Evolutionary conservation across 345 rosid genomes (phyloP).

Genomic region (Triadica sebifera): DNA sequence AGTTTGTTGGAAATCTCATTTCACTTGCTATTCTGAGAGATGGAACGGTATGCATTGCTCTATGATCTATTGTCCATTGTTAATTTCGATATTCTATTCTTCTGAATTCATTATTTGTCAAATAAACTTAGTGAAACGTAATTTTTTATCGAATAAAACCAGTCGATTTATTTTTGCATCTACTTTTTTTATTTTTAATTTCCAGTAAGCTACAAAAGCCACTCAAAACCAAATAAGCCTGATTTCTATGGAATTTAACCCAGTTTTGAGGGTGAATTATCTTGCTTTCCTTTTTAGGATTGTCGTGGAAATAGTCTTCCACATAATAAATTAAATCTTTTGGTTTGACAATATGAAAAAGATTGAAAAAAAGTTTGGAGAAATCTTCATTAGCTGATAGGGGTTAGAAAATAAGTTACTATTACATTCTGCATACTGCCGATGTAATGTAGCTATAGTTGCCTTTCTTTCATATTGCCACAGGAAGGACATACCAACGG

Average conservation of each 20-base stretch:
- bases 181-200: neutral
- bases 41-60: slow-evolving; percentile 44
- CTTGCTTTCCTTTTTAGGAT: neutral
- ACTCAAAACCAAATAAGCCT: neutral
- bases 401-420: neutral
- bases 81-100: neutral
- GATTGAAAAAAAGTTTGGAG: neutral
- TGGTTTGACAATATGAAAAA: neutral
- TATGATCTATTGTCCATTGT: neutral
- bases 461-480: slow-evolving; percentile 21
- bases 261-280: neutral
- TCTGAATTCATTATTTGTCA: neutral
- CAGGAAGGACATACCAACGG: slow-evolving; percentile 74
- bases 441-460: neutral
- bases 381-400: neutral
- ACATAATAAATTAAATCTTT: neutral
- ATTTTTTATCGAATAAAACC: neutral
- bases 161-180: neutral
- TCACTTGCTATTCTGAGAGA: slow-evolving; percentile 66
- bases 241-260: neutral
- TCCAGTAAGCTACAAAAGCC: neutral
- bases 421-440: neutral
- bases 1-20: slow-evolving; percentile 86
- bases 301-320: neutral
- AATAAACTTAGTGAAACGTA: neutral